phyloP scores from a whole-genome alignment of 768 basidiomycete genomes.

The Butyriboletus loyo region DNA sequence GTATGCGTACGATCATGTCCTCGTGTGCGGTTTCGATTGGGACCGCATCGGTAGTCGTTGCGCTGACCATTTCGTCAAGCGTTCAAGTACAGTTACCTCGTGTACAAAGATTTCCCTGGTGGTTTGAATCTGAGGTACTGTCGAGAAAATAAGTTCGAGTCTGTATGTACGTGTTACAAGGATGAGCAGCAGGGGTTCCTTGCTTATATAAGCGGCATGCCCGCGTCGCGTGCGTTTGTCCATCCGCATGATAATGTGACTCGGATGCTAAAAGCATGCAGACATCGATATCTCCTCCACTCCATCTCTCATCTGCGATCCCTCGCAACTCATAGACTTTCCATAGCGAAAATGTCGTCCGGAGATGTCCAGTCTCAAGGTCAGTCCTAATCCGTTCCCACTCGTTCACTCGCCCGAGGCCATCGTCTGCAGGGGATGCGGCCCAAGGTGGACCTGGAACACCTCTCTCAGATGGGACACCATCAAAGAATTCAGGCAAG shows the following conservation, averaged over 20 bases:
- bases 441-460: neutral
- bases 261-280: slow-evolving; percentile 13
- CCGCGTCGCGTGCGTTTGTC: neutral
- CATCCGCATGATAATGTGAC: neutral
- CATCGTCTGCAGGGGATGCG: neutral
- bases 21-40: slow-evolving; percentile 95
- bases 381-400: neutral
- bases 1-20: slow-evolving; percentile 85
- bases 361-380: neutral
- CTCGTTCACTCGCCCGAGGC: neutral
- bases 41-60: slow-evolving; percentile 62
- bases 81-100: neutral
- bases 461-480: slow-evolving; percentile 5
- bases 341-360: slow-evolving; percentile 9
- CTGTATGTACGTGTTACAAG: neutral
- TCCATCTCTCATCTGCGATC: slow-evolving; percentile 1
- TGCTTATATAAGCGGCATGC: neutral
- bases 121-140: neutral
- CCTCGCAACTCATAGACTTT: neutral
- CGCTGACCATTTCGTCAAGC: slow-evolving; percentile 20
- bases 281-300: slow-evolving; percentile 19
- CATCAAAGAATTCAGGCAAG: slow-evolving; percentile 43
- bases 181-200: neutral
- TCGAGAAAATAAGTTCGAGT: neutral
- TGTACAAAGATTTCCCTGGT: neutral